Evolutionary conservation across 1,139 yeast genomes (phyloP).

Genomic region (Groenewaldozyma auringiensis): DNA sequence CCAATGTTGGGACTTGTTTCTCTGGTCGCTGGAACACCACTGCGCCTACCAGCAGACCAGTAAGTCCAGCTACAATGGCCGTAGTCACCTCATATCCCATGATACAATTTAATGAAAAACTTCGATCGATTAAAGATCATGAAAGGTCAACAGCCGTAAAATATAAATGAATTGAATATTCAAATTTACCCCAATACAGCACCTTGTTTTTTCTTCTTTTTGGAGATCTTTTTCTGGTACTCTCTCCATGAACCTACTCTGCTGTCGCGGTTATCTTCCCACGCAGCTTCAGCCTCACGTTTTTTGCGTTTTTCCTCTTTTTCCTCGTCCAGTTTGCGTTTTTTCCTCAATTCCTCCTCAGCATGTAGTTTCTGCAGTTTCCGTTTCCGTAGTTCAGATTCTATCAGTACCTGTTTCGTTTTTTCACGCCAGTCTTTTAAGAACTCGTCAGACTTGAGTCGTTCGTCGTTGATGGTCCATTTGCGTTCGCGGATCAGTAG

Average conservation of each 20-base stretch:
- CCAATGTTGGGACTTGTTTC: too few species aligned
- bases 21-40: not conserved
- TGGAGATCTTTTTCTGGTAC: slow-evolving; percentile 40
- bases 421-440: slow-evolving; percentile 34
- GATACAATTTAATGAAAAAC: too few species aligned
- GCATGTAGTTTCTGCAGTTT: slow-evolving; percentile 33
- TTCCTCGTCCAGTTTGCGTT: slow-evolving; percentile 34
- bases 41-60: slow-evolving; percentile 3
- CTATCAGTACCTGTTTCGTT: slow-evolving; percentile 39
- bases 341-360: slow-evolving; percentile 38
- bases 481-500: slow-evolving; percentile 39
- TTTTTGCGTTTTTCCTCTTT: slow-evolving; percentile 36
- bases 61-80: not conserved
- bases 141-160: too few species aligned
- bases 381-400: slow-evolving; percentile 37
- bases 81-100: too few species aligned
- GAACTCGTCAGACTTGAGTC: slow-evolving; percentile 36
- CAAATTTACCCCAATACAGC: slow-evolving; percentile 1
- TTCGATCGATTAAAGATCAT: too few species aligned
- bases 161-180: too few species aligned
- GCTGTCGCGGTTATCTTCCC: slow-evolving; percentile 58
- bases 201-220: slow-evolving; percentile 31
- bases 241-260: slow-evolving; percentile 58
- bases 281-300: slow-evolving; percentile 39
- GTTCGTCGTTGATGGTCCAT: slow-evolving; percentile 35